phyloP scores from a whole-genome alignment of 768 basidiomycete species.

The Hirschioporus abietinus region DNA sequence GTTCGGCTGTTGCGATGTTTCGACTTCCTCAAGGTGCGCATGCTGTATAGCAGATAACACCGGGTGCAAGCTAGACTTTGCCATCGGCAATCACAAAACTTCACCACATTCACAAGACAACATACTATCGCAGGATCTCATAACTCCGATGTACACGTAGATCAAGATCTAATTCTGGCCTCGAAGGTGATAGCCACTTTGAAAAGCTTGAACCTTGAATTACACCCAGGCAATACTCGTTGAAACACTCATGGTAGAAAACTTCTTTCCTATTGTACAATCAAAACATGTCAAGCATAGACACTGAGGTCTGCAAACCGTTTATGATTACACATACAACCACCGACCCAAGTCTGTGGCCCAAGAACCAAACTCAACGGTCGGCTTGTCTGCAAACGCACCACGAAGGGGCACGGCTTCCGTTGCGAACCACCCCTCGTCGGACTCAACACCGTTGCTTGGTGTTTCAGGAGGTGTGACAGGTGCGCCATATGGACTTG shows the following conservation, averaged over 20 bases:
- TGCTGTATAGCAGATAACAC: background rate
- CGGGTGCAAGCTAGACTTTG: background rate
- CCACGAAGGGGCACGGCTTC: slow-evolving; percentile 13
- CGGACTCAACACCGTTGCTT: slow-evolving; percentile 10
- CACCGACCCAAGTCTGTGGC: slow-evolving; percentile 31
- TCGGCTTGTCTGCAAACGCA: slow-evolving; percentile 23
- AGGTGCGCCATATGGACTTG: slow-evolving; percentile 12
- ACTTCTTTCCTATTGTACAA: background rate
- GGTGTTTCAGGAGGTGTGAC: slow-evolving; percentile 26
- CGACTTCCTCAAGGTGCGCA: background rate
- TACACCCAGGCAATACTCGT: background rate
- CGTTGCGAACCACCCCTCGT: background rate
- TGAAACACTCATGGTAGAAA: background rate
- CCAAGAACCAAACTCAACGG: slow-evolving; percentile 30
- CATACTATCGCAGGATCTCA: background rate
- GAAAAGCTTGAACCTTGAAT: background rate
- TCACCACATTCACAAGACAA: background rate
- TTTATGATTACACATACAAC: slow-evolving; percentile 29
- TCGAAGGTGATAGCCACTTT: background rate
- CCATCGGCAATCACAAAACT: background rate
- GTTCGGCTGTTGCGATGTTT: background rate
- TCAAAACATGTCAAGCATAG: background rate
- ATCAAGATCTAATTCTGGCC: background rate
- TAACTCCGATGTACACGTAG: background rate
- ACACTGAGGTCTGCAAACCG: background rate